Evolutionary conservation across 177 flowering plant species (phyloP).

Genomic region (Vitis hybrid): DNA sequence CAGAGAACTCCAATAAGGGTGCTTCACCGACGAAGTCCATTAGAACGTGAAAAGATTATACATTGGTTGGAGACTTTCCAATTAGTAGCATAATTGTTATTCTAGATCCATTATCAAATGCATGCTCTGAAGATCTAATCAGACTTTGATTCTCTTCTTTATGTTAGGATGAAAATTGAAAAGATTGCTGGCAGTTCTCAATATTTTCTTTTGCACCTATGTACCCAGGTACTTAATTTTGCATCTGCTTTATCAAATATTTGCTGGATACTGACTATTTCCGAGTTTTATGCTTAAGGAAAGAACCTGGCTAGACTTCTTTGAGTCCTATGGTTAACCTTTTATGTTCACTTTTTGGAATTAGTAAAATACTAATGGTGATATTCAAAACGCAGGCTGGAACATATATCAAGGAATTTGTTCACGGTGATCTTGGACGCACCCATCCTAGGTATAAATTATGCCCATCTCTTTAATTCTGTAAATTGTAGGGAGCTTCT

Average conservation of each 20-base stretch:
- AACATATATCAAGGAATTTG: conserved; percentile 96
- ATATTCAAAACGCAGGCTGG: conserved; percentile 66
- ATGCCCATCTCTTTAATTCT: not conserved
- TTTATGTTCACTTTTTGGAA: not conserved
- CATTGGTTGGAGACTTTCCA: conserved; percentile 60
- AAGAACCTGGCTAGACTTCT: no score
- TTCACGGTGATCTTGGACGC: conserved; percentile 97
- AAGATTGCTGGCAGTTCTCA: conserved; percentile 69
- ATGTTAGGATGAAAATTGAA: conserved; percentile 79
- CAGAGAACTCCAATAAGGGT: conserved; percentile 96
- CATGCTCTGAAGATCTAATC: conserved; percentile 4
- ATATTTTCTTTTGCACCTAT: conserved; percentile 84
- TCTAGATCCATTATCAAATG: not conserved
- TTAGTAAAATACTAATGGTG: not conserved
- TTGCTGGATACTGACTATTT: no score
- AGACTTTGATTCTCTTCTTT: not conserved
- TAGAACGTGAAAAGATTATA: conserved; percentile 80
- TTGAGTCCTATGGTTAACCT: no score
- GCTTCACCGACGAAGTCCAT: conserved; percentile 96
- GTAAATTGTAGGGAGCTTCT: not conserved
- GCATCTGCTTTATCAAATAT: not conserved
- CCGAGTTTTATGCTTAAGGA: no score
- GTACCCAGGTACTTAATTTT: conserved; percentile 71
- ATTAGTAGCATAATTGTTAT: not conserved
- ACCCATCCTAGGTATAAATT: conserved; percentile 75